Evolutionary conservation across 2,329 filamentous ascomycete species (phyloP).

Genomic region (Pseudogymnoascus sp.): DNA sequence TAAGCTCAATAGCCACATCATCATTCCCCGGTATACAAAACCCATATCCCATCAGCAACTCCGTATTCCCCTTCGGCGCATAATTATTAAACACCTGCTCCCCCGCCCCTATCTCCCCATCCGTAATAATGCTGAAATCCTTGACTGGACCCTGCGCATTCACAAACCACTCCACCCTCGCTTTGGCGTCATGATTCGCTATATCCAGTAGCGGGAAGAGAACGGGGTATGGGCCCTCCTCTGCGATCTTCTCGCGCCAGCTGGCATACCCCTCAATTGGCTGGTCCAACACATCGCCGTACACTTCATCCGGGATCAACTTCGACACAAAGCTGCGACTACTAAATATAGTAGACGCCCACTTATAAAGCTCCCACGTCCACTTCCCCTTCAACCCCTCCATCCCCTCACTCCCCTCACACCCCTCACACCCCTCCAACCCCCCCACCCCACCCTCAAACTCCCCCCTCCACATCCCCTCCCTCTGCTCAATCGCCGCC

Average conservation of each 20-base stretch:
- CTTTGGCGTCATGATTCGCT: constrained; percentile 55
- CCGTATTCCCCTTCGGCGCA: constrained; percentile 61
- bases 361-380: constrained; percentile 44
- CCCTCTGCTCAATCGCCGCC: constrained; percentile 19
- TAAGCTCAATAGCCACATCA: constrained; percentile 6
- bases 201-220: constrained; percentile 62
- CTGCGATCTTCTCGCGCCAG: not conserved
- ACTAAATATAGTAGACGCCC: constrained; percentile 57
- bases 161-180: constrained; percentile 44
- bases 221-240: constrained; percentile 35
- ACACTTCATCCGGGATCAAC: constrained; percentile 35
- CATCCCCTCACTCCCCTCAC: not conserved
- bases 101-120: constrained; percentile 38
- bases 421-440: not conserved
- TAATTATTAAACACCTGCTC: constrained; percentile 58
- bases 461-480: constrained; percentile 21
- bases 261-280: not conserved
- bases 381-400: constrained; percentile 13
- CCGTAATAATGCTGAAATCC: constrained; percentile 36
- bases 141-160: constrained; percentile 34
- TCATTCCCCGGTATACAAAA: constrained; percentile 43
- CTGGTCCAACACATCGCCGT: not conserved
- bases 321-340: constrained; percentile 56
- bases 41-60: constrained; percentile 53
- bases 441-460: constrained; percentile 19